Base-by-base conservation (phyloP, 2,329 filamentous ascomycete genomes). In the Ilyonectria sp. region DNA sequence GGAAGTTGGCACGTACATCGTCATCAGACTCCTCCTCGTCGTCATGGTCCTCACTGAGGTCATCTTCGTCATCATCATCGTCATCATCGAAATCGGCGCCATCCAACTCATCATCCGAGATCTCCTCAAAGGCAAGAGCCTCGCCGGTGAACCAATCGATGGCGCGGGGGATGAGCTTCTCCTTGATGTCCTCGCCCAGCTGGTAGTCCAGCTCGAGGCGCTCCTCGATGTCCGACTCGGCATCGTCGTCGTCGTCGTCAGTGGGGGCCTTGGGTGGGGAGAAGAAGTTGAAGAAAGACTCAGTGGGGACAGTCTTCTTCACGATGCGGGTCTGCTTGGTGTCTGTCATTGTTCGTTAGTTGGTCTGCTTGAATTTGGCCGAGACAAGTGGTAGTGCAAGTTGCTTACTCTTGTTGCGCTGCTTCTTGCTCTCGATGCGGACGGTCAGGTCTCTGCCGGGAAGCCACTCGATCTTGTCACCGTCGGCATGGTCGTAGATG, bases 111-210 rank as follows among this genome's bases (percentile, higher is more conserved):
- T 97, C 93, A 56, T 89, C 90, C 44, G 95, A 93, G 68, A 97
- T 83, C 81, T 98, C 95, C 87, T 99, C 96, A 76, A 94, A 99
- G 76, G 96, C 95, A 71, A 99, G 91, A 74, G 96, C 96, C 85
- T 99, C 96, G 65, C 96, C 96, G 60, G 96, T 99, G 83, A 99
- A 99, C 96, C 96, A 99, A 84, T 99, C 96, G 77, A 99, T 96
- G 65, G 97, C 96, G 75, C 95, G 94, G 72, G 96, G 96, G 75
- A 99, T 99, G 73, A 99, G 89, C 87, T 99, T 99, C 89, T 99
- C 96, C 87, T 99, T 99, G 86, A 99, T 98, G 80, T 99, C 96
- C 86, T 99, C 96, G 74, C 96, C 96, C 50, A 99, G 91, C 85
- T 98, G 95, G 83, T 98, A 99, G 85, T 99, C 96, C 59, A 99